These are phyloP conservation scores for Phytophthora pinifolia DNA, from an alignment of 352 stramenopile genomes.

Conservation along the genomic window DNA sequence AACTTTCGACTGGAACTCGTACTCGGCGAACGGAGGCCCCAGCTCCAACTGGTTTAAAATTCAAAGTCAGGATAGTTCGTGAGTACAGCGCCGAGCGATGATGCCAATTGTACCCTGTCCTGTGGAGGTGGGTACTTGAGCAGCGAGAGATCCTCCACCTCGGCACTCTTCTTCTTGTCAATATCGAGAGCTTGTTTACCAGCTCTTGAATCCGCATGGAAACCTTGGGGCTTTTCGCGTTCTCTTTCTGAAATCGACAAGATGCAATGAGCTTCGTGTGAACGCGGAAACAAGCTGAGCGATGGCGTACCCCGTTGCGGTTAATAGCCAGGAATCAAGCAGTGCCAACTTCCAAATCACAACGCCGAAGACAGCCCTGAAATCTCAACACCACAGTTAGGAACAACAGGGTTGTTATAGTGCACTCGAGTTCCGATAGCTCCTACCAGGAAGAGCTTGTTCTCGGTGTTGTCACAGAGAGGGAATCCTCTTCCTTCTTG, in stretches of 20 bases:
- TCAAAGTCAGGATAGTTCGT: too few relatives aligned
- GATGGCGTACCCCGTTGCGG: slow-evolving; percentile 39
- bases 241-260: slow-evolving; percentile 40
- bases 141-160: slow-evolving; percentile 67
- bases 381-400: background rate
- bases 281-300: background rate
- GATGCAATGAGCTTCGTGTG: background rate
- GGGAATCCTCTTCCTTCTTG: slow-evolving; percentile 82
- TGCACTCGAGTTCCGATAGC: background rate
- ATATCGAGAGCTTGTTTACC: slow-evolving; percentile 68
- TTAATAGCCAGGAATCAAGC: slow-evolving; percentile 69
- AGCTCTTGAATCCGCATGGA: slow-evolving; percentile 66
- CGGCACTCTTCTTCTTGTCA: slow-evolving; percentile 60
- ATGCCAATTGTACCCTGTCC: slow-evolving; percentile 30
- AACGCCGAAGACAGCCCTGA: slow-evolving; percentile 64
- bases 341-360: slow-evolving; percentile 73
- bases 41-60: slow-evolving; percentile 47
- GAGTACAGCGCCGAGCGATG: too few relatives aligned
- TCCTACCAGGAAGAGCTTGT: slow-evolving; percentile 46
- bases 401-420: background rate
- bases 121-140: too few relatives aligned
- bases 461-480: slow-evolving; percentile 61
- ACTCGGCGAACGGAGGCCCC: slow-evolving; percentile 65
- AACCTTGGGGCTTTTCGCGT: slow-evolving; percentile 56
- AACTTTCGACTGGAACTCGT: slow-evolving; percentile 71